Conservation (phyloP, 345 rosid genomes). For the Salix dunnii region DNA sequence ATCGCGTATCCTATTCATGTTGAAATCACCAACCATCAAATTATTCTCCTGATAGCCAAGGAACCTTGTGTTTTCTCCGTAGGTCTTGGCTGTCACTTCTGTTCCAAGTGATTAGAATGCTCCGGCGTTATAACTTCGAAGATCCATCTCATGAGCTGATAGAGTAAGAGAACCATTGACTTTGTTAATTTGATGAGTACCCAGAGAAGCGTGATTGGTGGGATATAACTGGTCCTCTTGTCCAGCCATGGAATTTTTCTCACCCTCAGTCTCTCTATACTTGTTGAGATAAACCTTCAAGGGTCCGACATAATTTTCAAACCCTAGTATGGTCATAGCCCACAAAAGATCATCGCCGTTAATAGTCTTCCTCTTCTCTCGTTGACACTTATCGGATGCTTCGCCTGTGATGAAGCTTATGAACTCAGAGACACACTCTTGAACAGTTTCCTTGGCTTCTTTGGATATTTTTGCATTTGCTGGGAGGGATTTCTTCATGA, state of each 20-base stretch:
- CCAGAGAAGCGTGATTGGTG: not conserved
- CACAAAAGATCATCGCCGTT: constrained; percentile 28
- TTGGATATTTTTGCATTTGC: constrained; percentile 30
- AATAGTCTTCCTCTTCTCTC: constrained; percentile 30
- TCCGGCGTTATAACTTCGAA: constrained; percentile 23
- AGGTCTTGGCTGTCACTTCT: constrained; percentile 3
- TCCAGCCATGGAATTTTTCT: constrained; percentile 16
- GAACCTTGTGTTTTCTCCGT: constrained; percentile 15
- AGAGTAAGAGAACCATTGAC: not conserved
- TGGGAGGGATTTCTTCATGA: constrained; percentile 27
- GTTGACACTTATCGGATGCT: constrained; percentile 29
- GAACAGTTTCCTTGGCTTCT: constrained; percentile 29
- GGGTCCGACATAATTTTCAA: constrained; percentile 22
- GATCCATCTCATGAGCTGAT: constrained; percentile 2
- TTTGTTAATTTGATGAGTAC: not conserved
- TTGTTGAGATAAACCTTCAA: constrained; percentile 20
- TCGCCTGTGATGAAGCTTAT: constrained; percentile 30
- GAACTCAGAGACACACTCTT: constrained; percentile 31
- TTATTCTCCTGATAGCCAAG: constrained; percentile 21
- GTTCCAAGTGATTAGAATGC: constrained; percentile 30
- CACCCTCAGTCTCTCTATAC: constrained; percentile 24
- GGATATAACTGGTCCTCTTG: constrained; percentile 7
- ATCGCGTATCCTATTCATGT: constrained; percentile 16
- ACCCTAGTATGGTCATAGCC: constrained; percentile 28
- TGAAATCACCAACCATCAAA: constrained; percentile 17